phyloP scores from a whole-genome alignment of 2,329 filamentous ascomycete genomes.

The Xylariaceae sp. region DNA sequence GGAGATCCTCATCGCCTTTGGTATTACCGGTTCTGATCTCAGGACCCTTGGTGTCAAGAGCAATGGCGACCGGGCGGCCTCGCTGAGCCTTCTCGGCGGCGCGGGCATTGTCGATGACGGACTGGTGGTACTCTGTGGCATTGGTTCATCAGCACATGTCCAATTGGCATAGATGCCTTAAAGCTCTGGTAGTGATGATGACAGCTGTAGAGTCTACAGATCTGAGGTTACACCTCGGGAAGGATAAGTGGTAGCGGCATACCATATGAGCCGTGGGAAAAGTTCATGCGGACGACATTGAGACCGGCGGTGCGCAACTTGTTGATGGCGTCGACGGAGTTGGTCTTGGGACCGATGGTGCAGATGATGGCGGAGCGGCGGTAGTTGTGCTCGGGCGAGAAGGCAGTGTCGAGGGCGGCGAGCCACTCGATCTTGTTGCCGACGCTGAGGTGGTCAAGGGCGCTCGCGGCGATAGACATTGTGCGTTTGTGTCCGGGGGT shows the following conservation, averaged over 20 bases:
- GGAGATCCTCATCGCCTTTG: constrained; percentile 84
- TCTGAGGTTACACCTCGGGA: too few relatives aligned
- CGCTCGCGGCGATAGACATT: constrained; percentile 53
- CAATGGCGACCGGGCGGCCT: constrained; percentile 91
- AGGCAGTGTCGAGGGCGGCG: constrained; percentile 79
- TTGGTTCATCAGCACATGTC: background rate
- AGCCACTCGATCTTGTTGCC: constrained; percentile 68
- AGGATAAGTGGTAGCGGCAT: constrained; percentile 38
- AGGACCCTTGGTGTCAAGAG: constrained; percentile 71
- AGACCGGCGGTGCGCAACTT: constrained; percentile 84
- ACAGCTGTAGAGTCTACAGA: too few relatives aligned
- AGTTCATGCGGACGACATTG: constrained; percentile 99
- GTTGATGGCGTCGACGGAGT: constrained; percentile 96
- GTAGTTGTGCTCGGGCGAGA: constrained; percentile 82
- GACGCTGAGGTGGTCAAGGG: constrained; percentile 82
- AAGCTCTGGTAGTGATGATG: too few relatives aligned
- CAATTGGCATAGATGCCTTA: background rate
- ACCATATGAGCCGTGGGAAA: constrained; percentile 82
- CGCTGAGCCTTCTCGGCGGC: constrained; percentile 74
- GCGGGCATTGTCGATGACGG: constrained; percentile 93
- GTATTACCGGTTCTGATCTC: constrained; percentile 64
- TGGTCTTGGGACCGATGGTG: constrained; percentile 99
- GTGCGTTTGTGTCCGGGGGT: constrained; percentile 16
- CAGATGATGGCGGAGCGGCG: constrained; percentile 97
- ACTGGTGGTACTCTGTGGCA: constrained; percentile 72